Evolutionary conservation across 768 basidiomycete genomes (phyloP).

Genomic region (Termitomyces sp.): DNA sequence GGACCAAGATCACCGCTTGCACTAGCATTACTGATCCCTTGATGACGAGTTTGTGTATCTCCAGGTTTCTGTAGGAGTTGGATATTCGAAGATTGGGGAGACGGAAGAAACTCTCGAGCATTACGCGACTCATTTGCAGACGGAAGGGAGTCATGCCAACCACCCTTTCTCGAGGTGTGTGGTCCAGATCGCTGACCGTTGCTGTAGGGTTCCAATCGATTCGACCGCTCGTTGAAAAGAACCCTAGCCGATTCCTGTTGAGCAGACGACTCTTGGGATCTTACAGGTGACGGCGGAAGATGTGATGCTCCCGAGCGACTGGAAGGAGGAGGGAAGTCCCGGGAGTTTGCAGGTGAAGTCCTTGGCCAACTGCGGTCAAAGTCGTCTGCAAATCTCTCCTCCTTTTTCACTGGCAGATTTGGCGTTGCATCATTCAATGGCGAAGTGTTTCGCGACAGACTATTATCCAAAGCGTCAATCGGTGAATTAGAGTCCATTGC

Average conservation of each 20-base stretch:
- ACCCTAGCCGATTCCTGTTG: constrained; percentile 61
- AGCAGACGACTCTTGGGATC: constrained; percentile 34
- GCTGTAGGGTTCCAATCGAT: constrained; percentile 80
- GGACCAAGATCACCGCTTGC: constrained; percentile 16
- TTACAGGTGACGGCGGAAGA: constrained; percentile 27
- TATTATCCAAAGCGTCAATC: constrained; percentile 14
- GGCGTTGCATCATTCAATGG: constrained; percentile 17
- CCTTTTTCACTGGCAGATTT: constrained; percentile 62
- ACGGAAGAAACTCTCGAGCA: constrained; percentile 39
- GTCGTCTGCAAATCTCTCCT: constrained; percentile 89
- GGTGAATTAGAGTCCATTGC: constrained; percentile 15
- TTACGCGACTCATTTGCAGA: constrained; percentile 35
- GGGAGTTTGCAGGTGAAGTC: constrained; percentile 38
- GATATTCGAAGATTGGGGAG: constrained; percentile 27
- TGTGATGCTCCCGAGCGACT: constrained; percentile 16
- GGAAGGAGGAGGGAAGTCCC: constrained; percentile 31
- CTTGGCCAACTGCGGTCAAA: constrained; percentile 97
- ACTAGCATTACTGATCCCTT: constrained; percentile 29
- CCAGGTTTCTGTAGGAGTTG: constrained; percentile 59
- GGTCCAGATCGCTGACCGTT: constrained; percentile 41
- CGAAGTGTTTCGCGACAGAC: constrained; percentile 13
- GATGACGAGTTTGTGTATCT: constrained; percentile 24
- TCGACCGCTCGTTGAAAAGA: constrained; percentile 95
- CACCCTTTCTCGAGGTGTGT: constrained; percentile 36
- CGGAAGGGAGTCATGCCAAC: constrained; percentile 34